Evolutionary conservation across 2,329 filamentous ascomycete genomes (phyloP).

Genomic region (Hypoxylon sp.): DNA sequence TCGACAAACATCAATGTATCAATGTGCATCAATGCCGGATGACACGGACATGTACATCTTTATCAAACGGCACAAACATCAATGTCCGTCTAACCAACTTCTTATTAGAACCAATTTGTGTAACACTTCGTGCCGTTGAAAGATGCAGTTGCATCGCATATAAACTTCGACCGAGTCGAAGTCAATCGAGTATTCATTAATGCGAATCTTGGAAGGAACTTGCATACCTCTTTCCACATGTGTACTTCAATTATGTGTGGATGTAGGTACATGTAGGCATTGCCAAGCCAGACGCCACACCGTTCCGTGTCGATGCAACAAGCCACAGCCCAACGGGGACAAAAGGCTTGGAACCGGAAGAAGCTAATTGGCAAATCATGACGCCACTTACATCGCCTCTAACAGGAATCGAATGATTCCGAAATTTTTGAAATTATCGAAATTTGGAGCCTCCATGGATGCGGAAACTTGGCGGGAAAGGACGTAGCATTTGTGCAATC

Average conservation of each 20-base stretch:
- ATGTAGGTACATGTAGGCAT: background rate
- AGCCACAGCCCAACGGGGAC: too few species aligned
- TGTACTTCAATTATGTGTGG: too few species aligned
- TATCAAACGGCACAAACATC: background rate
- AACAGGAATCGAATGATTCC: conserved; percentile 36
- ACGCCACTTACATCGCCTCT: conserved; percentile 36
- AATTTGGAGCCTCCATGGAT: conserved; percentile 30
- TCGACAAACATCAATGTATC: too few species aligned
- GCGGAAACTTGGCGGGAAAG: conserved; percentile 20
- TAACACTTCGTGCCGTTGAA: background rate
- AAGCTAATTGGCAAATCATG: conserved; percentile 37
- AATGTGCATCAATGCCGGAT: background rate
- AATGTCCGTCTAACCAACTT: background rate
- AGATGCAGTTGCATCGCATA: background rate
- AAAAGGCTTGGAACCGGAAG: background rate
- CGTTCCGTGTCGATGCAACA: background rate
- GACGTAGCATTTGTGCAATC: conserved; percentile 36
- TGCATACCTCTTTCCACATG: too few species aligned
- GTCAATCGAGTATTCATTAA: conserved; percentile 1
- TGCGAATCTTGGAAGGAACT: too few species aligned
- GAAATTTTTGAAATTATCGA: conserved; percentile 42
- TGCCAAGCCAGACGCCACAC: background rate
- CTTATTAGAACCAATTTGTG: background rate
- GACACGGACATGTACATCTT: background rate
- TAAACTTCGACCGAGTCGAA: background rate